Conservation (phyloP, 2,329 filamentous ascomycete genomes). For the Exophiala lecanii-corni region DNA sequence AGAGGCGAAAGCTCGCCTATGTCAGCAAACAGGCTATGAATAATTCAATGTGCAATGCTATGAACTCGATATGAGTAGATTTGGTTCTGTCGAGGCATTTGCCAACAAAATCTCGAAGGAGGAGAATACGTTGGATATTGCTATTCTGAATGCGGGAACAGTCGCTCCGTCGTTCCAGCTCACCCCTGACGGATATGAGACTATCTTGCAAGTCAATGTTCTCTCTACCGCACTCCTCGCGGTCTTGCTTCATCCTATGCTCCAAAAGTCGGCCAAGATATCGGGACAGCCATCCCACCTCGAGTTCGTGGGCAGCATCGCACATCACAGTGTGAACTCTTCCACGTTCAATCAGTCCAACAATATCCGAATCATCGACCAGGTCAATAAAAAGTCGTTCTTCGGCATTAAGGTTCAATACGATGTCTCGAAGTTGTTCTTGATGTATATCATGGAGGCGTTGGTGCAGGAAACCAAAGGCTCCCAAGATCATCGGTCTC, state of each 20-base stretch:
- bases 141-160: conserved; percentile 43
- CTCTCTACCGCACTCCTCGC: conserved; percentile 24
- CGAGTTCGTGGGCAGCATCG: conserved; percentile 41
- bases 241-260: conserved; percentile 23
- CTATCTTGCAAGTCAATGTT: conserved; percentile 37
- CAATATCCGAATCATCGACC: conserved; percentile 30
- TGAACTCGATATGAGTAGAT: conserved; percentile 36
- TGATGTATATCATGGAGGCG: conserved; percentile 38
- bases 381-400: conserved; percentile 30
- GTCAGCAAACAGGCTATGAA: conserved; percentile 27
- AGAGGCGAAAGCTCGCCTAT: conserved; percentile 33
- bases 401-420: conserved; percentile 35
- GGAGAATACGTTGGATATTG: conserved; percentile 32
- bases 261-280: conserved; percentile 39
- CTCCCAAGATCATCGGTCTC: conserved; percentile 31
- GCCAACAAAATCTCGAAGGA: conserved; percentile 25
- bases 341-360: conserved; percentile 27
- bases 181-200: conserved; percentile 46
- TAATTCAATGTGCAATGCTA: conserved; percentile 32
- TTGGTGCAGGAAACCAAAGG: conserved; percentile 31
- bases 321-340: conserved; percentile 33
- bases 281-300: conserved; percentile 40
- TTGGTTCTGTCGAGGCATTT: conserved; percentile 35
- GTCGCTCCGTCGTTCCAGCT: conserved; percentile 29
- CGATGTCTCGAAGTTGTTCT: conserved; percentile 37